These are phyloP conservation scores for Avena eriantha DNA, from an alignment of 176 grass and related monocot genomes.

Conservation along the genomic window DNA sequence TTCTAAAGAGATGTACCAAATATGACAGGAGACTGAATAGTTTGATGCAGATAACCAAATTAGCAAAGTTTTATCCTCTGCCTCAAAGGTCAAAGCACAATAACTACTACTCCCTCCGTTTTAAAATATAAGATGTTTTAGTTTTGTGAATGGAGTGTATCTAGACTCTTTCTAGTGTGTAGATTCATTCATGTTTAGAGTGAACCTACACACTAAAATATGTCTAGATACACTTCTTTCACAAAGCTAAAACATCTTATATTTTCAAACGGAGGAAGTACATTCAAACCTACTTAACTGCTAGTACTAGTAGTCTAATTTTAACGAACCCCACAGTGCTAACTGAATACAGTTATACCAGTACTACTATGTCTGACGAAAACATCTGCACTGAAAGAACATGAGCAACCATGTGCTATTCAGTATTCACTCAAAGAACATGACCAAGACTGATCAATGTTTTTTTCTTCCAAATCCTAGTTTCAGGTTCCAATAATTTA, in stretches of 20 bases:
- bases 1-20: background rate
- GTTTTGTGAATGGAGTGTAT: too few species aligned
- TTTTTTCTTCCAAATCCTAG: too few species aligned
- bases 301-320: too few species aligned
- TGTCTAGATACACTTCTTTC: too few species aligned
- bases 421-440: background rate
- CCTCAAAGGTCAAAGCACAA: slow-evolving; percentile 1
- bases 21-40: slow-evolving; percentile 4
- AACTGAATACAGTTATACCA: background rate
- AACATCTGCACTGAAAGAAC: slow-evolving; percentile 7
- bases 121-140: too few species aligned
- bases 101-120: too few species aligned
- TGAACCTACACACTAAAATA: too few species aligned
- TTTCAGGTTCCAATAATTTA: background rate
- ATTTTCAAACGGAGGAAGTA: too few species aligned
- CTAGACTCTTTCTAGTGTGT: too few species aligned
- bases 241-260: too few species aligned
- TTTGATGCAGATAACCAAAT: slow-evolving; percentile 1
- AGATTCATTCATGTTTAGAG: too few species aligned
- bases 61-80: background rate
- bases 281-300: background rate
- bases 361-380: too few species aligned
- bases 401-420: background rate
- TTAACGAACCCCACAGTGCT: background rate
- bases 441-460: background rate